Base-by-base conservation (phyloP, 2,329 filamentous ascomycete species). In the Aspergillus persii region DNA sequence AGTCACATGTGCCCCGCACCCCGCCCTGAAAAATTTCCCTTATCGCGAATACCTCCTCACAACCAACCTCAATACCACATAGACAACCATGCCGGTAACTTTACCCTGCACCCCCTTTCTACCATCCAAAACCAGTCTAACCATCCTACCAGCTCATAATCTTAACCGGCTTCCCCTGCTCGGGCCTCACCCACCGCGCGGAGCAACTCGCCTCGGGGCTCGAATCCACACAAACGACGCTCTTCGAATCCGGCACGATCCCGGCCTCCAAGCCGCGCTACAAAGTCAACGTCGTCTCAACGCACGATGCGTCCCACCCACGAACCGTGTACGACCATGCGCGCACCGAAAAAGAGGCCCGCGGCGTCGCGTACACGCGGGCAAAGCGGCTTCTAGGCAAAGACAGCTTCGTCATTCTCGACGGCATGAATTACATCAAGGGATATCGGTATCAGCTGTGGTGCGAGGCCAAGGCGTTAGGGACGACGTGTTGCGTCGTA, bases 351-450 rank as follows among this genome's bases (percentile, higher is more conserved):
- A 89, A 88, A 71, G 84, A 86, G 73, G 85, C 85, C 3, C 82
- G 86, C 3, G 86, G 84, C 29, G 81, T 85, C 23, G 81, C 85
- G 60, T 85, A 84, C 65, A 84, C 84, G 9, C 84, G 85, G 60
- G 81, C 87, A 58, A 88, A 87, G 73, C 79, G 86, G 36, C 75
- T 79, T 26, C 74, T 89, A 50, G 79, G 79, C 18, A 79, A 79
- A 53, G 83, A 87, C 69, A 82, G 80, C 51, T 82, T 89, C 58
- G 84, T 88, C 48, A 83, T 89, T 53, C 81, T 86, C 2, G 86
- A 89, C 71, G 83, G 83, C 33, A 79, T 87, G 76, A 88, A 89
- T 70, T 88, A 89, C 71, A 89, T 89, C 76, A 89, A 89, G 72
- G 86, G 86, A 23, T 88, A 84, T 72, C 79, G 86, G 44, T 89